A percentile compares a stretch with the other conserved stretches of the same genome.
Evolutionary conservation across 768 basidiomycete genomes (phyloP).

Genomic region (Leccinum truebloodii): DNA sequence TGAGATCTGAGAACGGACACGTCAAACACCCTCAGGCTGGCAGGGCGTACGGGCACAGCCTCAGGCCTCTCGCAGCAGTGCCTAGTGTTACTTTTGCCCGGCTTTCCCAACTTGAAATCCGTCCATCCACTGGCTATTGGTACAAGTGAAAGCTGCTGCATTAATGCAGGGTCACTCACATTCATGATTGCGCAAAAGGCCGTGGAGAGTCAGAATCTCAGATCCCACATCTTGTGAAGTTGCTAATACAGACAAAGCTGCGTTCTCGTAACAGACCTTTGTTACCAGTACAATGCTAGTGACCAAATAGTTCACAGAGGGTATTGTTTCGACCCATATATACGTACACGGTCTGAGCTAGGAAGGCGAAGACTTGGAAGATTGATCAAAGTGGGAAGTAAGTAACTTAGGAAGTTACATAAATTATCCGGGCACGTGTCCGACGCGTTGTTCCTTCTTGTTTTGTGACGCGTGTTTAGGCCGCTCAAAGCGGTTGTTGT

Average conservation of each 20-base stretch:
- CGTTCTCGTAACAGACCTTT: neutral
- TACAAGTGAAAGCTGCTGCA: neutral
- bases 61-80: no score
- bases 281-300: neutral
- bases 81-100: neutral
- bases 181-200: neutral
- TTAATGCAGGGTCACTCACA: neutral
- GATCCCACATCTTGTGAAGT: neutral
- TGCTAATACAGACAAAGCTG: neutral
- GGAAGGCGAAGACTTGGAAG: neutral
- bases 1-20: neutral
- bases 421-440: constrained; percentile 16
- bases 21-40: no score
- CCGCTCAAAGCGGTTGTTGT: no score
- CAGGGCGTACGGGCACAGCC: neutral
- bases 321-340: neutral
- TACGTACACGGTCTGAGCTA: no score
- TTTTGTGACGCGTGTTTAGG: neutral
- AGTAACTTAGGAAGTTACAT: neutral
- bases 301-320: neutral
- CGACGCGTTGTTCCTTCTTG: constrained; percentile 10
- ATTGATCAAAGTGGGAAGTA: neutral
- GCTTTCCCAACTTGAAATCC: neutral
- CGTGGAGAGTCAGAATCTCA: neutral
- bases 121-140: neutral